Evolutionary conservation across 1,284 basidiomycete genomes (phyloP).

Genomic region (Marasmius tenuissimus): DNA sequence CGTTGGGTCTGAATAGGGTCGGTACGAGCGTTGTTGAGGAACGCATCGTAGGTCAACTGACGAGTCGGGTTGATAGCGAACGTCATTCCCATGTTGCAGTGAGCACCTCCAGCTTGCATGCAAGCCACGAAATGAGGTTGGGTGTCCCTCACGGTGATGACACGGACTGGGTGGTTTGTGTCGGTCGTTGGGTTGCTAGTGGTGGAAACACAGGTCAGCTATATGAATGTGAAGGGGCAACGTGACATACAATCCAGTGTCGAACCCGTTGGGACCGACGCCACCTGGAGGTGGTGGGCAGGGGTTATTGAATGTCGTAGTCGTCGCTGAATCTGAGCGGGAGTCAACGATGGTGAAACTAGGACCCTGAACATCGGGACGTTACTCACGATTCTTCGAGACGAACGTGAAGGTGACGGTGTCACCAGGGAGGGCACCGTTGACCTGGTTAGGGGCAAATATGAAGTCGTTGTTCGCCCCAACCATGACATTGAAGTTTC

Average conservation of each 20-base stretch:
- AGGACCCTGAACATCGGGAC: background rate
- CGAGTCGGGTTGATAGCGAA: constrained; percentile 16
- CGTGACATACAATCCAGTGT: constrained; percentile 16
- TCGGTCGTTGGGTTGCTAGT: background rate
- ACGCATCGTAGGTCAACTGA: constrained; percentile 11
- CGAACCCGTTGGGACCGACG: constrained; percentile 13
- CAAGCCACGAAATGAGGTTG: constrained; percentile 16
- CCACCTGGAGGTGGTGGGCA: constrained; percentile 16
- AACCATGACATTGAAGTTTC: constrained; percentile 5
- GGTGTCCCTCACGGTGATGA: constrained; percentile 12
- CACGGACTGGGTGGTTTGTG: constrained; percentile 1
- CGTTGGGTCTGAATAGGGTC: background rate
- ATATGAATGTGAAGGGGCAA: background rate
- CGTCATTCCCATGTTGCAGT: constrained; percentile 17
- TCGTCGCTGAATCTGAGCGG: constrained; percentile 10
- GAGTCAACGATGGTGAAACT: background rate
- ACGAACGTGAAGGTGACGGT: constrained; percentile 14
- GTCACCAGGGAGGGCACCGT: constrained; percentile 2
- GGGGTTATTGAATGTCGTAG: constrained; percentile 8
- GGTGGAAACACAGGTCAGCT: background rate
- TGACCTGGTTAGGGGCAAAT: constrained; percentile 6
- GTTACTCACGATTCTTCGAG: constrained; percentile 8
- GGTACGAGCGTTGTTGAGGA: constrained; percentile 11
- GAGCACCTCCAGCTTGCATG: constrained; percentile 15
- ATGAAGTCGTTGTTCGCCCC: constrained; percentile 9